phyloP scores from a whole-genome alignment of 2,329 filamentous ascomycete genomes.

The Fusarium keratoplasticum region DNA sequence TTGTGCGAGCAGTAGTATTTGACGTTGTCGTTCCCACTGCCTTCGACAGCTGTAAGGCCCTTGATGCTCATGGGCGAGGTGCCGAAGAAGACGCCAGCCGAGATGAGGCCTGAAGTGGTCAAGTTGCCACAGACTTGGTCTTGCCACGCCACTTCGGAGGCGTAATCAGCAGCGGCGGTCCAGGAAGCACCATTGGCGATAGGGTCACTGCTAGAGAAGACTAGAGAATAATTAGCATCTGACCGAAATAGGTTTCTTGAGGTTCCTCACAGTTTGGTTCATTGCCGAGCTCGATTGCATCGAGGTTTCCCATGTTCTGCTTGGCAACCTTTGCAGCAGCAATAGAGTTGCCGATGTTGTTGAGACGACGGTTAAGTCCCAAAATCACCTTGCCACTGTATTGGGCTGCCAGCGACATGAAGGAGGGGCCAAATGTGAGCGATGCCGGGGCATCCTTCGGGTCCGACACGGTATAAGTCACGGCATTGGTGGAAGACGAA shows the following conservation, averaged over 20 bases:
- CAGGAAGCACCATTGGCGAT: constrained; percentile 43
- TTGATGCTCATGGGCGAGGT: constrained; percentile 50
- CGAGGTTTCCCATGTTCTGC: constrained; percentile 58
- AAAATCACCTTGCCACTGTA: constrained; percentile 64
- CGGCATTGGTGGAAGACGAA: constrained; percentile 55
- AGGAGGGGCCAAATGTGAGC: constrained; percentile 64
- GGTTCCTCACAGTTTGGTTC: constrained; percentile 63
- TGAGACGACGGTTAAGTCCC: constrained; percentile 64
- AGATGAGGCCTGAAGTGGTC: constrained; percentile 42
- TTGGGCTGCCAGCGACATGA: constrained; percentile 60
- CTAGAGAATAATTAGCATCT: background rate
- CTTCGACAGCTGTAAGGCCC: constrained; percentile 51
- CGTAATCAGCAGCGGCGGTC: constrained; percentile 48
- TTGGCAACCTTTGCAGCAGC: constrained; percentile 60
- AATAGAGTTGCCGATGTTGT: constrained; percentile 66
- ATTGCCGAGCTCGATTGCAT: constrained; percentile 68
- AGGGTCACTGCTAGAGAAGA: constrained; percentile 30
- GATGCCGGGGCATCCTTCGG: constrained; percentile 60
- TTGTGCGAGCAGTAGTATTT: constrained; percentile 59
- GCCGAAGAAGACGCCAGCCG: constrained; percentile 51
- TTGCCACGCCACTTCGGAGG: constrained; percentile 50
- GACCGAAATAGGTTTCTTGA: background rate
- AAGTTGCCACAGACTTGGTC: constrained; percentile 46
- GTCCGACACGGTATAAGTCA: constrained; percentile 62
- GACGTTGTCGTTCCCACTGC: constrained; percentile 50